Percentiles rank a stretch among this genome's conserved stretches.
Evolutionary conservation across 495 filamentous ascomycete species (phyloP).

Genomic region (Lasiosphaeriaceae sp.): DNA sequence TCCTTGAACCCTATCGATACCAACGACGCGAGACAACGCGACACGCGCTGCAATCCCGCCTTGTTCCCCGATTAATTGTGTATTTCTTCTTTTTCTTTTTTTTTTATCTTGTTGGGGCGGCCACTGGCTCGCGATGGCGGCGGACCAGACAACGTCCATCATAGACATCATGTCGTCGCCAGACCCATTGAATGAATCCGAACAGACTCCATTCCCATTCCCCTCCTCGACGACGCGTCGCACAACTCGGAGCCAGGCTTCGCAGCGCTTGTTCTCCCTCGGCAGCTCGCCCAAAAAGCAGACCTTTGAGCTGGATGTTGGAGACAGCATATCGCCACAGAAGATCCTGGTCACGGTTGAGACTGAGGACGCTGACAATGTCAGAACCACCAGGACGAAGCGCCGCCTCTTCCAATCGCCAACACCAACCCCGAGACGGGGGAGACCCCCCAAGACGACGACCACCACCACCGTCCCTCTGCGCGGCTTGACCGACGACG

Average conservation of each 20-base stretch:
- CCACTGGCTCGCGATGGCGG: slow-evolving; percentile 8
- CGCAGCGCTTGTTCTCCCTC: slow-evolving; percentile 24
- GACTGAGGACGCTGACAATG: slow-evolving; percentile 44
- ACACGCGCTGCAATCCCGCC: background rate
- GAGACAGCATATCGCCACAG: slow-evolving; percentile 44
- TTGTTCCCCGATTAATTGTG: background rate
- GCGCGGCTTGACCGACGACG: slow-evolving; percentile 44
- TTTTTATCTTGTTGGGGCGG: background rate
- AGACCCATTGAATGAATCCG: slow-evolving; percentile 42
- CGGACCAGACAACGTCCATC: slow-evolving; percentile 25
- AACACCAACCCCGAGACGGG: slow-evolving; percentile 24
- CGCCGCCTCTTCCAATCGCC: slow-evolving; percentile 40
- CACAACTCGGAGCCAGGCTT: slow-evolving; percentile 26
- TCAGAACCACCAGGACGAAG: slow-evolving; percentile 24
- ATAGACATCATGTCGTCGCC: slow-evolving; percentile 44
- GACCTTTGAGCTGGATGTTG: slow-evolving; percentile 52
- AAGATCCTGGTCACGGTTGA: slow-evolving; percentile 52
- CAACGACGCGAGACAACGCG: background rate
- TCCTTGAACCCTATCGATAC: background rate
- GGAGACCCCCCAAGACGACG: slow-evolving; percentile 19
- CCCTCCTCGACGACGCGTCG: slow-evolving; percentile 13
- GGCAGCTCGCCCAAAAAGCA: slow-evolving; percentile 46
- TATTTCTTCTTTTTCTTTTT: background rate
- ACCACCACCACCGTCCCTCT: slow-evolving; percentile 47
- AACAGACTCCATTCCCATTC: slow-evolving; percentile 16